Evolutionary conservation across 495 filamentous ascomycete genomes (phyloP).

Genomic region (Stereocaulon alpinum): DNA sequence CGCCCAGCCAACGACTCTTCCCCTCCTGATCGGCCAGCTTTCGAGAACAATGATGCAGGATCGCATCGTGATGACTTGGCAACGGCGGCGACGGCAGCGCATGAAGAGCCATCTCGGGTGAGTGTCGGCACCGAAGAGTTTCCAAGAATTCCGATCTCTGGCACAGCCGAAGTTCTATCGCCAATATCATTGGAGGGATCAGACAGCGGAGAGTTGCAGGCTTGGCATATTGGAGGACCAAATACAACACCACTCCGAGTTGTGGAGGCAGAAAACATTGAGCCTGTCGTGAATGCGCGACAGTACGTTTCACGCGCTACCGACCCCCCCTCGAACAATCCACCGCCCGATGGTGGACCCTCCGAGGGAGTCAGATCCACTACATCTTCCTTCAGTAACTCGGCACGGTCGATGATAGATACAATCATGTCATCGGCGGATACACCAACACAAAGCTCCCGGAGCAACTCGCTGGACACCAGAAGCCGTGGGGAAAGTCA

Average conservation of each 20-base stretch:
- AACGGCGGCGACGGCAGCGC: constrained; percentile 15
- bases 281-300: constrained; percentile 4
- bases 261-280: constrained; percentile 9
- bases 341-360: constrained; percentile 24
- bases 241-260: not conserved
- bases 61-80: not conserved
- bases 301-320: constrained; percentile 6
- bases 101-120: constrained; percentile 11
- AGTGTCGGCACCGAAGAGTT: not conserved
- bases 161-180: constrained; percentile 18
- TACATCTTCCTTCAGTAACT: constrained; percentile 18
- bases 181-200: constrained; percentile 17
- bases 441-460: constrained; percentile 9
- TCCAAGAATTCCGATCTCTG: constrained; percentile 1
- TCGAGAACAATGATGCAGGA: constrained; percentile 3
- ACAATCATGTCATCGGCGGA: constrained; percentile 21
- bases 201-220: constrained; percentile 3
- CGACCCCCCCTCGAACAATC: constrained; percentile 22
- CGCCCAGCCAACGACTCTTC: constrained; percentile 31
- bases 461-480: constrained; percentile 10
- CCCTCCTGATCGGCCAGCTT: constrained; percentile 17
- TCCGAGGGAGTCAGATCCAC: constrained; percentile 27
- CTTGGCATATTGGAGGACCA: not conserved
- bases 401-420: constrained; percentile 18
- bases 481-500: constrained; percentile 3